Base-by-base conservation (phyloP, 1,284 basidiomycete genomes). In the Microbotryomycetes sp. region DNA sequence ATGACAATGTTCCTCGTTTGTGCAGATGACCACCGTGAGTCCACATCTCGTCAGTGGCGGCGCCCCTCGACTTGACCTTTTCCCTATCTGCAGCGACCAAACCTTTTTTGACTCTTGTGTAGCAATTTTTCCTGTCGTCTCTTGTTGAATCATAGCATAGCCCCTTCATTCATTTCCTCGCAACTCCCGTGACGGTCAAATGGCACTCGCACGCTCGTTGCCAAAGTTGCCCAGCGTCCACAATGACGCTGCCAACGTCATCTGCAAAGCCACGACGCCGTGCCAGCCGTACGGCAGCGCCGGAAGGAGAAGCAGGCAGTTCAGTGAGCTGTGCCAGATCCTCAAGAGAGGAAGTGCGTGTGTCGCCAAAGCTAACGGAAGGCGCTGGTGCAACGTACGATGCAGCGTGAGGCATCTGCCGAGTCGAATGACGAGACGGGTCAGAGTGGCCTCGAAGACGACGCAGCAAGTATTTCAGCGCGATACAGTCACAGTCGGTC, bases 381-480 rank as follows among this genome's bases (percentile, higher is more conserved):
- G n/a, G n/a, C n/a, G n/a, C n/a, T n/a, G n/a, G n/a, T n/a, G n/a
- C n/a, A n/a, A n/a, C n/a, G n/a, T 46, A 12, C 16, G 47, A 36
- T 12, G 26, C 59, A 69, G 63, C 56, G 67, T n/a, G 67, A 69
- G 58, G 67, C 67, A 3, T 61, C 58, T 1, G 67, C 65, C 22
- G 67, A 69, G 29, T 58, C 54, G 6, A 69, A 69, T 52, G 65
- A 67, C 48, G 67, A 69, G 36, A 63, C 64, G 47, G 56, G 49
- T 2, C 50, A 59, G 4, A 54, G 55, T 9, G 45, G 60, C 15
- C 50, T 52, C 14, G 30, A 50, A 29, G 60, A 56, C 28, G 58
- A 57, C 31, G 53, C 54, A 42, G 36, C 19, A 9, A 42, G 36
- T 19, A 12, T 42, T 9, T 42, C 36, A 19, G 36, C 36, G 12